A percentile compares a stretch with the other conserved stretches of the same genome.
phyloP scores from a whole-genome alignment of 805 yeast genomes.

The Wickerhamiella allomyrinae region DNA sequence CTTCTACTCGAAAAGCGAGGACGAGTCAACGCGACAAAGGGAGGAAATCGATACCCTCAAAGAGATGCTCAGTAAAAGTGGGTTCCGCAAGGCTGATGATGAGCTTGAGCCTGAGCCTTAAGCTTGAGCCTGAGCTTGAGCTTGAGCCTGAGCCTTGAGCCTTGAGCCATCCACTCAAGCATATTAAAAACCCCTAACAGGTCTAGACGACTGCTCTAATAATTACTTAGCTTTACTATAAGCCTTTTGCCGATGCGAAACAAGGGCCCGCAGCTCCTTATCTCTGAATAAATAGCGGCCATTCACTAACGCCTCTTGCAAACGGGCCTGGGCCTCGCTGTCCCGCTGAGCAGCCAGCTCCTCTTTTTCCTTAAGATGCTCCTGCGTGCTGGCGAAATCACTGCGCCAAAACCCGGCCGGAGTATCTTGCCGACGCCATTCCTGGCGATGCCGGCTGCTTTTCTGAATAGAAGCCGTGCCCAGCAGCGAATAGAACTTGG shows the following conservation, averaged over 20 bases:
- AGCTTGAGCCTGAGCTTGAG: too few species aligned
- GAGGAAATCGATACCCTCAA: too few species aligned
- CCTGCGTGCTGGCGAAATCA: slow-evolving; percentile 47
- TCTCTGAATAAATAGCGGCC: slow-evolving; percentile 10
- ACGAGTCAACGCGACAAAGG: too few species aligned
- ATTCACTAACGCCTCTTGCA: slow-evolving; percentile 5
- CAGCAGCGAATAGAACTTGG: slow-evolving; percentile 7
- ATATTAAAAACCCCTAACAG: too few species aligned
- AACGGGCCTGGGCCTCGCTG: slow-evolving; percentile 16
- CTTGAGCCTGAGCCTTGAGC: too few species aligned
- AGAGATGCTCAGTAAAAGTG: too few species aligned
- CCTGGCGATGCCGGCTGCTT: slow-evolving; percentile 18
- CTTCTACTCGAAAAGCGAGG: too few species aligned
- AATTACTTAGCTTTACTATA: too few species aligned
- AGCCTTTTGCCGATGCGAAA: background rate
- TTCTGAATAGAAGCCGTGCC: slow-evolving; percentile 7
- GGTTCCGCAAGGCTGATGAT: too few species aligned
- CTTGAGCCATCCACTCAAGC: too few species aligned
- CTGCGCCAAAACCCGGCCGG: slow-evolving; percentile 49
- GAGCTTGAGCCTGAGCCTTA: too few species aligned
- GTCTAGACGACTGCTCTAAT: too few species aligned
- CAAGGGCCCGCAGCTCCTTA: slow-evolving; percentile 5
- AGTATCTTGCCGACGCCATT: slow-evolving; percentile 28
- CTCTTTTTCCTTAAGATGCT: slow-evolving; percentile 28
- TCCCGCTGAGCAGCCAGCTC: slow-evolving; percentile 24